A percentile compares a stretch with the other conserved stretches of the same genome.
phyloP scores from a whole-genome alignment of 2,329 filamentous ascomycete species.

The Cladosporium sp. region DNA sequence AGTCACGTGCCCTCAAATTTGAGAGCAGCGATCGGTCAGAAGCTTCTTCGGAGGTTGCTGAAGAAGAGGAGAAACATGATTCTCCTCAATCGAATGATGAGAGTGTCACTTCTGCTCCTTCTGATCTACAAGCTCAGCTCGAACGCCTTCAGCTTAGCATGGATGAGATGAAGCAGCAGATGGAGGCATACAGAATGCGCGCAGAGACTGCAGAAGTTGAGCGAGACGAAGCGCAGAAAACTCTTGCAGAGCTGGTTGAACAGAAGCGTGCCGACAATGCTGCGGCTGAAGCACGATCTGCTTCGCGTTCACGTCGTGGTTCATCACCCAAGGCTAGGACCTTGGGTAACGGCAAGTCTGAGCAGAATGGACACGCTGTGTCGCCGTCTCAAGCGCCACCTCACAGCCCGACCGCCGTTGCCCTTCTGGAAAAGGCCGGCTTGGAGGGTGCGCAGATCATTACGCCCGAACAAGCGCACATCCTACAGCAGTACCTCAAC shows the following conservation, averaged over 20 bases:
- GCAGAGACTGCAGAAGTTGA: conserved; percentile 80
- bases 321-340: conserved; percentile 23
- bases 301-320: conserved; percentile 21
- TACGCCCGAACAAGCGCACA: conserved; percentile 38
- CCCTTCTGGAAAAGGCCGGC: conserved; percentile 35
- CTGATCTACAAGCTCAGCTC: conserved; percentile 67
- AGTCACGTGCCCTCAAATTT: conserved; percentile 74
- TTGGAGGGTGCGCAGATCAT: conserved; percentile 38
- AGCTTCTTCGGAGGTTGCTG: conserved; percentile 40
- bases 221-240: conserved; percentile 69
- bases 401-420: conserved; percentile 31
- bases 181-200: conserved; percentile 74
- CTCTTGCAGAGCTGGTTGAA: conserved; percentile 83
- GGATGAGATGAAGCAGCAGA: conserved; percentile 75
- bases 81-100: conserved; percentile 12
- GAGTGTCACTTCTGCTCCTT: conserved; percentile 34
- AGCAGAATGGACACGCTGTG: conserved; percentile 33
- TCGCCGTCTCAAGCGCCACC: conserved; percentile 23
- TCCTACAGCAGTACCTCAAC: conserved; percentile 34
- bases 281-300: conserved; percentile 43
- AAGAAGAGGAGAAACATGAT: conserved; percentile 18
- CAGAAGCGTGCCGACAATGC: conserved; percentile 73
- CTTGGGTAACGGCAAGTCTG: conserved; percentile 23
- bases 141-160: conserved; percentile 79
- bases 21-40: conserved; percentile 59